Evolutionary conservation across 2,329 filamentous ascomycete genomes (phyloP).

Genomic region (Chrysoporthe austroafricana): DNA sequence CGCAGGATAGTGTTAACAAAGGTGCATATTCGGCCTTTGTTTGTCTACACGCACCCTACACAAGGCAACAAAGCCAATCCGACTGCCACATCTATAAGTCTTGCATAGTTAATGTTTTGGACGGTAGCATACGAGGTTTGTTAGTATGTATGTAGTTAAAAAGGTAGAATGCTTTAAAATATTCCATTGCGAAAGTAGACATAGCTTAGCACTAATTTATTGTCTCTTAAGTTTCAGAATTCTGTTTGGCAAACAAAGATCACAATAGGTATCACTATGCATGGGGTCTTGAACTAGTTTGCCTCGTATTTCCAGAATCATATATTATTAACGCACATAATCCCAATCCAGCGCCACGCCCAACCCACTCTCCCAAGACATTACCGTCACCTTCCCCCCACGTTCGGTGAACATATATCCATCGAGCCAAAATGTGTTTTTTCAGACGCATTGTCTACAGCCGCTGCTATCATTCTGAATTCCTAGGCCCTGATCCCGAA

Average conservation of each 20-base stretch:
- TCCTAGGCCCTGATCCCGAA: conserved; percentile 21
- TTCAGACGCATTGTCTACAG: conserved; percentile 31
- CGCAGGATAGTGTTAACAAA: not conserved
- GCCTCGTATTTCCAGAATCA: not conserved
- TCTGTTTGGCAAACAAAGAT: not conserved
- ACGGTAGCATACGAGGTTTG: too few species aligned
- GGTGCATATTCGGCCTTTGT: not conserved
- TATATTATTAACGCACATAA: not conserved
- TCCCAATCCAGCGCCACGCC: not conserved
- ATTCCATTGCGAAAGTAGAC: too few species aligned
- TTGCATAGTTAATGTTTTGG: not conserved
- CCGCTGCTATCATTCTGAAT: conserved; percentile 31
- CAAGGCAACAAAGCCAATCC: not conserved
- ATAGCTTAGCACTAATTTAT: too few species aligned
- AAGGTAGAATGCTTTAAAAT: too few species aligned
- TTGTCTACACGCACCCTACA: not conserved
- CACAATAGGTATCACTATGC: not conserved
- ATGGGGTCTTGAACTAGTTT: not conserved
- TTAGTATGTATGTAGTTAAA: too few species aligned
- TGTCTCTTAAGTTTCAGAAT: too few species aligned
- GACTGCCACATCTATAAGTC: not conserved
- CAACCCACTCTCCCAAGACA: not conserved
- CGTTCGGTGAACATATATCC: not conserved
- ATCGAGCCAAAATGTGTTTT: conserved; percentile 30
- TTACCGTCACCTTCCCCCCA: conserved; percentile 21